phyloP scores from a whole-genome alignment of 176 grass and related monocot species.

The Phragmites australis region DNA sequence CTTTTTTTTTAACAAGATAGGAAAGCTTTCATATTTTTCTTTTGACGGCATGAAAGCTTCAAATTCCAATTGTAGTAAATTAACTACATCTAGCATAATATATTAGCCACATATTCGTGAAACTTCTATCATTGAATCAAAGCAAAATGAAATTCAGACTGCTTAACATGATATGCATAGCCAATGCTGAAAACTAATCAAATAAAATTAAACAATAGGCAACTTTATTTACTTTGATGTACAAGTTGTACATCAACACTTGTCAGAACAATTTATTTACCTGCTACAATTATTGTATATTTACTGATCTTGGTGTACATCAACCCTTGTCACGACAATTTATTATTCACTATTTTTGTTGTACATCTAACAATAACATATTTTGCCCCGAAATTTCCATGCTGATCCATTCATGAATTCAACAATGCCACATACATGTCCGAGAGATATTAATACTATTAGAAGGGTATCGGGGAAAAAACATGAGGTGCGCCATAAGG shows the following conservation, averaged over 20 bases:
- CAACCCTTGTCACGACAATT: background rate
- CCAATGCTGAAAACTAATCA: constrained; percentile 2
- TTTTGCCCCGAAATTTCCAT: background rate
- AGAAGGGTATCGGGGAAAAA: background rate
- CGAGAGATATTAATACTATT: background rate
- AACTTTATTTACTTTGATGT: constrained; percentile 1
- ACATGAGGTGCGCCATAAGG: background rate
- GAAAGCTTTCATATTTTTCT: background rate
- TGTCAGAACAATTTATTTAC: background rate
- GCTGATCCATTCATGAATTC: background rate
- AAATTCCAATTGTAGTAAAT: too few relatives aligned
- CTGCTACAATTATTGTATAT: background rate
- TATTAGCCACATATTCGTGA: background rate
- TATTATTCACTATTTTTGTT: too few relatives aligned
- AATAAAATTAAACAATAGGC: constrained; percentile 5
- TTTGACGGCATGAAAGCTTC: background rate
- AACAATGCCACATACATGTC: constrained; percentile 8
- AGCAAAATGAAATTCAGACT: background rate
- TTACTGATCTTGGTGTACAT: background rate
- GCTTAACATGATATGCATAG: background rate
- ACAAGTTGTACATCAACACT: background rate
- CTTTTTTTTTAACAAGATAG: too few relatives aligned
- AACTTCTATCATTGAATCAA: background rate
- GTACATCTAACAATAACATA: too few relatives aligned
- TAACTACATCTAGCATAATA: background rate